These are phyloP conservation scores for Solanum neorickii DNA, from an alignment of 257 asterid species.

Conservation along the genomic window DNA sequence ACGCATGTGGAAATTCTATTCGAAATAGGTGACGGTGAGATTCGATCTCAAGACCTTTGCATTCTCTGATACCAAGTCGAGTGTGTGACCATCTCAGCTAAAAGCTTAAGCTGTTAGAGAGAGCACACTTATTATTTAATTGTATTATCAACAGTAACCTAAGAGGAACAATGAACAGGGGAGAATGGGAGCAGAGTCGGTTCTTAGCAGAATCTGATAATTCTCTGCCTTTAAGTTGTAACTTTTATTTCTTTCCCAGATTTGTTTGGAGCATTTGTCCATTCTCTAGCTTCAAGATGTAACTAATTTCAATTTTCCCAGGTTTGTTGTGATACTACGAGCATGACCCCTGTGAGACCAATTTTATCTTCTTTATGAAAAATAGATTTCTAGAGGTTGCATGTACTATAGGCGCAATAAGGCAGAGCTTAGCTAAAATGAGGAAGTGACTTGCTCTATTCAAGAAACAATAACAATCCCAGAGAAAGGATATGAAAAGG, in stretches of 20 bases:
- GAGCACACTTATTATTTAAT: not conserved
- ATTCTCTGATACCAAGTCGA: not conserved
- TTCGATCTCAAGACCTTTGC: not conserved
- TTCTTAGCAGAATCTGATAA: not conserved
- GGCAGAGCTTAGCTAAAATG: not conserved
- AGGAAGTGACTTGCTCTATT: not conserved
- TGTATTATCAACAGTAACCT: not conserved
- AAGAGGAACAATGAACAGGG: not conserved
- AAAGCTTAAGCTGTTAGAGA: not conserved
- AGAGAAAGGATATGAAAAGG: not conserved
- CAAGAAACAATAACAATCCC: not conserved
- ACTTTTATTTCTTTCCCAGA: not conserved
- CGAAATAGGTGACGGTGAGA: not conserved
- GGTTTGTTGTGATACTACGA: not conserved
- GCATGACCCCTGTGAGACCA: not conserved
- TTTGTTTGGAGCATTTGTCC: not conserved
- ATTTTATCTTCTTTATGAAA: not conserved
- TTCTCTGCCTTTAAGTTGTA: not conserved
- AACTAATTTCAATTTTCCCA: not conserved
- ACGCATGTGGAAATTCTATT: not conserved
- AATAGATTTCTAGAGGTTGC: not conserved
- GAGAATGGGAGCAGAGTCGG: not conserved
- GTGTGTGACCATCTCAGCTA: not conserved
- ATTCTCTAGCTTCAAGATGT: not conserved
- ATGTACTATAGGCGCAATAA: not conserved